Base-by-base conservation (phyloP, 331 rosid species). In the Stylosanthes scabra region DNA sequence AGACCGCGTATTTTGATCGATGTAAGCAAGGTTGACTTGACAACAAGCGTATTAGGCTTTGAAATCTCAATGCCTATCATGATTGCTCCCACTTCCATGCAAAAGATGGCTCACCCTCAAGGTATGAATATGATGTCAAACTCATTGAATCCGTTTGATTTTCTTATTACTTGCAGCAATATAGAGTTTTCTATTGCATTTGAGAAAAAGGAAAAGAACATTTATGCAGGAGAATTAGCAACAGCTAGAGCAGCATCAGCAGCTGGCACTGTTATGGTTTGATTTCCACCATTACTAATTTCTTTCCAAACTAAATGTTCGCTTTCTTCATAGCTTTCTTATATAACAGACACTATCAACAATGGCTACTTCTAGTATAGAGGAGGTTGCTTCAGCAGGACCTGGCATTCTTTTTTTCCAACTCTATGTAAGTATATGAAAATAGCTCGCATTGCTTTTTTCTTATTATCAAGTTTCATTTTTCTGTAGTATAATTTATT, bases 71-170 rank as follows among this genome's bases (percentile, higher is more conserved):
- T 93, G 96, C 97, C 98, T 11, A 91, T 93, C 76, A 91, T 93
- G 97, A 76, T 93, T 79, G 98, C 98, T 62, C 96, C 97, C 0
- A 89, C 96, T 37, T 97, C 96, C 70, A 83, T 93, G 91, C 96
- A 91, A 81, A 93, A 93, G 84, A 89, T 93, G 96, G 98, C 98
- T 79, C 98, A 93, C 60, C 96, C 94, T 55, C 90, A 91, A 59
- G 98, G 97, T 20, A 20, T 20, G 25, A 20, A 20, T 39, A 39
- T 75, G 41, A 57, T 34, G 20, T 46, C 71, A 59, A 16, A 20
- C 25, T 68, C 59, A 55, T 63, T 29, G 20, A 47, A 63, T 44
- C 49, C 68, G 25, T 37, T 50, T 39, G 3, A 2, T 39, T 39
- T 39, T 39, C 42, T 4, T 7, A 4, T 7, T 39, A 5, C 42